Conservation (phyloP, 805 yeast species). For the Candida sithepensis region DNA sequence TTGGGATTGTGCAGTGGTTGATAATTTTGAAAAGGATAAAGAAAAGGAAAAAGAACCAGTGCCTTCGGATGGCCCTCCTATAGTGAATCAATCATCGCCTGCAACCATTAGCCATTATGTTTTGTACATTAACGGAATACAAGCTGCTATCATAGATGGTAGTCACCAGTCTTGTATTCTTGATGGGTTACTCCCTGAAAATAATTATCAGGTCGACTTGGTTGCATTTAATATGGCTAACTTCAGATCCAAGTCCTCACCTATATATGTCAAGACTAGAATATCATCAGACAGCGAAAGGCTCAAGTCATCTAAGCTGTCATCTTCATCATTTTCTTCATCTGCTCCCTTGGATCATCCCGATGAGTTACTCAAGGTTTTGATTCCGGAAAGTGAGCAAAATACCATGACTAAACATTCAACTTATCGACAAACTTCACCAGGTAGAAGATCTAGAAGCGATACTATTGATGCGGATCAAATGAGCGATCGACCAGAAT, state of each 20-base stretch:
- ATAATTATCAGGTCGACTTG: conserved; percentile 40
- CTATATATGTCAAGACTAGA: conserved; percentile 39
- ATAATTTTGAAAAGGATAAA: conserved; percentile 7
- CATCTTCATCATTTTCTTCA: not conserved
- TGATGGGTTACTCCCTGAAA: conserved; percentile 30
- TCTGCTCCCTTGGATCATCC: conserved; percentile 34
- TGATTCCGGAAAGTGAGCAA: conserved; percentile 33
- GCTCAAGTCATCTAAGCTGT: not conserved
- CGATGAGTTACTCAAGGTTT: conserved; percentile 32
- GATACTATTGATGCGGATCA: conserved; percentile 30
- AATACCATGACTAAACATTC: conserved; percentile 28
- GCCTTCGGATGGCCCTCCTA: conserved; percentile 23
- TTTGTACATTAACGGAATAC: conserved; percentile 38
- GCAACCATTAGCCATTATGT: conserved; percentile 33
- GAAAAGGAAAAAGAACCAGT: not conserved
- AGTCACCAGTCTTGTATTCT: conserved; percentile 34
- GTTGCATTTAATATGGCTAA: conserved; percentile 38
- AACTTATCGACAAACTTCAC: conserved; percentile 25
- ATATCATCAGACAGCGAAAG: conserved; percentile 6
- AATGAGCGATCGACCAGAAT: not conserved
- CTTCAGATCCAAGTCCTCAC: conserved; percentile 38
- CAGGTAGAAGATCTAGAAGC: conserved; percentile 30
- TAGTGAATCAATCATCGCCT: conserved; percentile 19
- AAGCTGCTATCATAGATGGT: conserved; percentile 33
- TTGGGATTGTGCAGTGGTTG: conserved; percentile 41